Evolutionary conservation across 306 rosid genomes (phyloP).

Genomic region (Pyrus bretschneideri): DNA sequence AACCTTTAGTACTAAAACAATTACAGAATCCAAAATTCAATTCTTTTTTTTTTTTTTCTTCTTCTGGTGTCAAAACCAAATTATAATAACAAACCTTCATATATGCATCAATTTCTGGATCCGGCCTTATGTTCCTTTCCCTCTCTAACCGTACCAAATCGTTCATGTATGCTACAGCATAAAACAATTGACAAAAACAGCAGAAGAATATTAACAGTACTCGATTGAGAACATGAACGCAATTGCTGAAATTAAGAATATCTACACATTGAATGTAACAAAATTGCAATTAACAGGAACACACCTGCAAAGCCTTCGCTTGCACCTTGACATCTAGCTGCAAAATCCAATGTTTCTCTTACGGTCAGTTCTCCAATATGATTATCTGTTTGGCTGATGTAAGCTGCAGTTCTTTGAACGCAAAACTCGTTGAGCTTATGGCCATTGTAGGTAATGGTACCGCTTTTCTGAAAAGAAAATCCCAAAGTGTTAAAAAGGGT

Average conservation of each 20-base stretch:
- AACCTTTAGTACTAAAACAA: background rate
- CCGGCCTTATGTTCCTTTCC: constrained; percentile 59
- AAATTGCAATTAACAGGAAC: background rate
- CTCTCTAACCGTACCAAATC: constrained; percentile 45
- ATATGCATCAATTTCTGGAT: constrained; percentile 78
- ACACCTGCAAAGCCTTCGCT: constrained; percentile 65
- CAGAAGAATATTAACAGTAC: background rate
- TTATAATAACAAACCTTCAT: constrained; percentile 56
- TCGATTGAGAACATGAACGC: background rate
- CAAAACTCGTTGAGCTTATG: constrained; percentile 48
- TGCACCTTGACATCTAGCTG: constrained; percentile 93
- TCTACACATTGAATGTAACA: background rate
- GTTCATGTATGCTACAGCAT: constrained; percentile 37
- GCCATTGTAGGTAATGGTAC: constrained; percentile 73
- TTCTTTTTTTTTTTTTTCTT: background rate
- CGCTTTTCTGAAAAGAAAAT: constrained; percentile 42
- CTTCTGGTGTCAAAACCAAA: too few relatives aligned
- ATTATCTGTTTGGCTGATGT: constrained; percentile 85
- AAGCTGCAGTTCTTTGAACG: constrained; percentile 78
- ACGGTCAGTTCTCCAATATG: constrained; percentile 80
- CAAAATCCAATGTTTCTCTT: constrained; percentile 85
- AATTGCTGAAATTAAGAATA: background rate
- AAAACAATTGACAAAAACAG: background rate
- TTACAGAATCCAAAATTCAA: background rate
- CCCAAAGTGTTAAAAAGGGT: background rate